These are phyloP conservation scores for Talaromyces adpressus DNA, from an alignment of 495 filamentous ascomycete genomes.

Conservation along the genomic window DNA sequence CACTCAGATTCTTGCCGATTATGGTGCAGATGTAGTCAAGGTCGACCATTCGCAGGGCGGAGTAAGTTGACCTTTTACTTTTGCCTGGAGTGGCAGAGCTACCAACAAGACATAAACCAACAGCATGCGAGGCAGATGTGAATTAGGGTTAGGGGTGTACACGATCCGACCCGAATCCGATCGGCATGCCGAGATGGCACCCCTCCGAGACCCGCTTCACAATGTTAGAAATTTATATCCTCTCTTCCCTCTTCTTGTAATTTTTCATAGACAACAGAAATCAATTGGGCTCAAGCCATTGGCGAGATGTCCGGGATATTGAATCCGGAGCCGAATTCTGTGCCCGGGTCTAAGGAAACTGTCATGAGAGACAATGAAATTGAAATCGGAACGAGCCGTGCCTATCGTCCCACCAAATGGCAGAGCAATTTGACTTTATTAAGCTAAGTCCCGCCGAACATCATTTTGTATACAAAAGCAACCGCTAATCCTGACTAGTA, in stretches of 20 bases:
- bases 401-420: slow-evolving; percentile 15
- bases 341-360: neutral
- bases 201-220: neutral
- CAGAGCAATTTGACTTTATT: slow-evolving; percentile 23
- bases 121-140: too few relatives aligned
- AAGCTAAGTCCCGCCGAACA: slow-evolving; percentile 11
- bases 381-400: neutral
- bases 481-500: slow-evolving; percentile 17
- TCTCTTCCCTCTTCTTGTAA: too few relatives aligned
- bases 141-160: too few relatives aligned
- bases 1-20: too few relatives aligned
- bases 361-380: neutral
- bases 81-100: too few relatives aligned
- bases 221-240: too few relatives aligned
- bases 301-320: neutral
- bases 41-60: too few relatives aligned
- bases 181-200: neutral
- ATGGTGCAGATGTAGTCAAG: too few relatives aligned
- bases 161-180: neutral
- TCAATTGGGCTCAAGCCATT: neutral
- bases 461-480: too few relatives aligned
- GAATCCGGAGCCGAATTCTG: neutral
- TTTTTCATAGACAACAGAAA: neutral
- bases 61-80: too few relatives aligned
- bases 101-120: too few relatives aligned